phyloP scores from a whole-genome alignment of 2,329 filamentous ascomycete species.

The Davidsoniella australis region DNA sequence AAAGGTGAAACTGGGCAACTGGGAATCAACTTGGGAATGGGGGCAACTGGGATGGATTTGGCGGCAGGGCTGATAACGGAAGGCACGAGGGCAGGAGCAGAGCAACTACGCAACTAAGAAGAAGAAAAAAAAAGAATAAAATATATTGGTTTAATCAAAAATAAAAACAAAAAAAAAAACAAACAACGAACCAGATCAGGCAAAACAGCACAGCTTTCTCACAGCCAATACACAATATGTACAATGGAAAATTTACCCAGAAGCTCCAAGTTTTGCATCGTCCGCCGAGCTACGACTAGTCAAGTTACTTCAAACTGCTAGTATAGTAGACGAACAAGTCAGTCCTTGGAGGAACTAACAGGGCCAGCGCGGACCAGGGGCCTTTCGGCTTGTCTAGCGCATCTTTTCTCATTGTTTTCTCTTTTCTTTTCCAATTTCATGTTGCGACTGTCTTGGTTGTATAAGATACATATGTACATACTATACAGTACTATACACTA shows the following conservation, averaged over 20 bases:
- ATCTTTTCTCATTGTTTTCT: neutral
- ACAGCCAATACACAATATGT: too few relatives aligned
- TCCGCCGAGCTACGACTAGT: neutral
- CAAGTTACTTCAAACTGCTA: neutral
- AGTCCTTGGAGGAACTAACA: constrained; percentile 5
- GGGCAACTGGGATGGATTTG: too few relatives aligned
- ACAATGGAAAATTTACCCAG: too few relatives aligned
- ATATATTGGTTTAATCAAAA: neutral
- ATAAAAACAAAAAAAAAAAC: constrained; percentile 1
- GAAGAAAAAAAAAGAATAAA: neutral
- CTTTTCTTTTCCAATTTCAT: neutral
- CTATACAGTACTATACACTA: too few relatives aligned
- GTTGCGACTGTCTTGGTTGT: too few relatives aligned
- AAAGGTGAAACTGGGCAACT: constrained; percentile 6
- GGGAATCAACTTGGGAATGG: too few relatives aligned
- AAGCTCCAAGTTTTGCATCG: too few relatives aligned
- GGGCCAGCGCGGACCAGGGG: neutral
- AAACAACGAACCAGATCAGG: neutral
- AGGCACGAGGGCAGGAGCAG: neutral
- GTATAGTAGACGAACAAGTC: constrained; percentile 1
- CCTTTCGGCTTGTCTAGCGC: neutral
- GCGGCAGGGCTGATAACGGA: constrained; percentile 6
- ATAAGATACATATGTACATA: too few relatives aligned
- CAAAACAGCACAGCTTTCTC: too few relatives aligned
- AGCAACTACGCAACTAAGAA: neutral